Base-by-base conservation (phyloP, 805 yeast species). In the Alloascoidea hylecoeti region DNA sequence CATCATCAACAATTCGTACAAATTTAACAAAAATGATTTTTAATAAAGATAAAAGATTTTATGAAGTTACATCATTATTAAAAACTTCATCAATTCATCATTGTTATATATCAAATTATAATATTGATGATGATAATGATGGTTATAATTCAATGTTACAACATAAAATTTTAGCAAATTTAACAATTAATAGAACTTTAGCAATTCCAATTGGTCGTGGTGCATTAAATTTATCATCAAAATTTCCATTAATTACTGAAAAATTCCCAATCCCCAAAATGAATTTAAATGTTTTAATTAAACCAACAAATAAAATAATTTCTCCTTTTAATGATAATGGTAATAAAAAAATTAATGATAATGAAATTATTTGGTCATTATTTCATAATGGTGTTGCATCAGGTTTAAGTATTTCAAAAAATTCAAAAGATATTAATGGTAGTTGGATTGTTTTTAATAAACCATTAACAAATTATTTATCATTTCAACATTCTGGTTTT, bases 401-500 rank as follows among this genome's bases (percentile, higher is more conserved):
- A 1, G 98, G 96, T 0, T 57, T 92, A 37, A 75, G 78, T 39
- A 74, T 89, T 4, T 73, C 89, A 3, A 66, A 64, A 39, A 72
- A 70, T 35, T 73, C 85, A 0, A 67, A 69, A 33, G 85, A 83
- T 5, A 74, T 84, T 5, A 68, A 74, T 5, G 95, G 96, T 1
- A 76, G 94, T 47, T 89, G 97, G 97, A 23, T 89, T 28, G 79
- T 80, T 1, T 85, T 82, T 52, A 84, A 84, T 47, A 79, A 77
- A 46, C 95, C 95, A 0, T 67, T 69, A 1, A 66, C 13, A 9
- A 23, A 23, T 23, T 23, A 60, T n/a, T 53, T 81, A 19, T 75
- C 73, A 46, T 70, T 95, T 0, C 88, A 83, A 43, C 96, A 88
- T 61, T 96, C 96, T 16, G 99, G 99, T 0, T 86, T 92, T 47